These are phyloP conservation scores for Pelargonium citronellum DNA, from an alignment of 441 rosid genomes.

Conservation along the genomic window DNA sequence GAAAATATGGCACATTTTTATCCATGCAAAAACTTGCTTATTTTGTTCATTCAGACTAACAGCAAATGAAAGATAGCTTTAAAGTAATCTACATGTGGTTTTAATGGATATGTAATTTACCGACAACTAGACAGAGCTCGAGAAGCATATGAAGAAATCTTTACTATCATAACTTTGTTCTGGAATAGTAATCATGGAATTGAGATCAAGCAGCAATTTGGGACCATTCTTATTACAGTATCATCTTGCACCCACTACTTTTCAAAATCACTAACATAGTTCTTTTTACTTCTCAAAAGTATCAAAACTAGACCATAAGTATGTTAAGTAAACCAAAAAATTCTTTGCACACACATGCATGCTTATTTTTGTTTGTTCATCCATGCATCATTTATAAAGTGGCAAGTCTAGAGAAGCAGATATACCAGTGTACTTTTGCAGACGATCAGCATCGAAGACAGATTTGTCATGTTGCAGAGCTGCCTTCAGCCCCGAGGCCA, in stretches of 20 bases:
- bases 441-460: slow-evolving; percentile 59
- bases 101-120: not conserved
- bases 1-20: not conserved
- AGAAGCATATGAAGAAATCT: not conserved
- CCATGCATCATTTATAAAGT: not conserved
- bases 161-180: not conserved
- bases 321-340: not conserved
- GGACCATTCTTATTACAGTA: not conserved
- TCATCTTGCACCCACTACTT: not conserved
- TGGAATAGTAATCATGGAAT: not conserved
- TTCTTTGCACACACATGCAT: not conserved
- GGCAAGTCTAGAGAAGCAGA: slow-evolving; percentile 1
- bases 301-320: not conserved
- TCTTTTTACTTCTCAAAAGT: not conserved
- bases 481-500: slow-evolving; percentile 55
- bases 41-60: not conserved
- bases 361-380: not conserved
- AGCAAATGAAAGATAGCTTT: not conserved
- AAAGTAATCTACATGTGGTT: slow-evolving; percentile 1
- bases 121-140: not conserved
- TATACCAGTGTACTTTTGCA: slow-evolving; percentile 59
- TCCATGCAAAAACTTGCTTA: not conserved
- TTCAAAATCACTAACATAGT: not conserved
- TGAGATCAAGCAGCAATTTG: not conserved
- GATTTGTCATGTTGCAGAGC: slow-evolving; percentile 61